Conservation (phyloP, 2,329 filamentous ascomycete genomes). For the Domatiomyces catenatus region DNA sequence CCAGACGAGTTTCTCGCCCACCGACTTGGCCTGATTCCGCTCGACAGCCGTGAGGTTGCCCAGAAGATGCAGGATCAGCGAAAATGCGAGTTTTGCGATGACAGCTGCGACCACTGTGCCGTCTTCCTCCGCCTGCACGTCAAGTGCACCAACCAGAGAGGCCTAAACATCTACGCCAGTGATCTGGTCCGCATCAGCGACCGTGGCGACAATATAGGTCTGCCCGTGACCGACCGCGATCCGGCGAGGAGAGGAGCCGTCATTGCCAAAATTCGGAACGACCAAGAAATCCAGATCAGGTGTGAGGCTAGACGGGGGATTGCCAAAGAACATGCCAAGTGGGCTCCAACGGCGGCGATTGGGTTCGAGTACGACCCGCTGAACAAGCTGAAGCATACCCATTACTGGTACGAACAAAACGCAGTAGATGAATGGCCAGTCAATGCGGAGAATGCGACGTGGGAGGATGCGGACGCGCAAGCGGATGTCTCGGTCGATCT, state of each 20-base stretch:
- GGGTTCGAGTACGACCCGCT: conserved; percentile 97
- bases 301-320: conserved; percentile 98
- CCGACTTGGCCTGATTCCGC: conserved; percentile 75
- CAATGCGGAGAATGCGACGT: conserved; percentile 39
- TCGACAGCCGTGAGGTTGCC: conserved; percentile 70
- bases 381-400: conserved; percentile 83
- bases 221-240: conserved; percentile 63
- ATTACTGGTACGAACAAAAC: conserved; percentile 90
- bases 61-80: conserved; percentile 68
- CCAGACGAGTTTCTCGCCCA: conserved; percentile 94
- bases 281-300: conserved; percentile 76
- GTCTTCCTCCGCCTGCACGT: conserved; percentile 74
- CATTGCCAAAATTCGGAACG: conserved; percentile 77
- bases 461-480: conserved; percentile 66
- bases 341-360: conserved; percentile 81
- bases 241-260: conserved; percentile 65
- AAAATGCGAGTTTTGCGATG: conserved; percentile 81
- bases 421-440: conserved; percentile 65
- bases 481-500: conserved; percentile 84
- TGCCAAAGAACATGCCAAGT: conserved; percentile 96
- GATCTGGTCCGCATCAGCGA: conserved; percentile 62
- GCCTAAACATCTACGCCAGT: conserved; percentile 83
- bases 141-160: conserved; percentile 47
- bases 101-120: conserved; percentile 83
- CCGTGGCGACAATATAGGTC: conserved; percentile 61